Percentiles rank a stretch among this genome's conserved stretches.
phyloP scores from a whole-genome alignment of 1,284 basidiomycete species.

The Ceratobasidium sp. region DNA sequence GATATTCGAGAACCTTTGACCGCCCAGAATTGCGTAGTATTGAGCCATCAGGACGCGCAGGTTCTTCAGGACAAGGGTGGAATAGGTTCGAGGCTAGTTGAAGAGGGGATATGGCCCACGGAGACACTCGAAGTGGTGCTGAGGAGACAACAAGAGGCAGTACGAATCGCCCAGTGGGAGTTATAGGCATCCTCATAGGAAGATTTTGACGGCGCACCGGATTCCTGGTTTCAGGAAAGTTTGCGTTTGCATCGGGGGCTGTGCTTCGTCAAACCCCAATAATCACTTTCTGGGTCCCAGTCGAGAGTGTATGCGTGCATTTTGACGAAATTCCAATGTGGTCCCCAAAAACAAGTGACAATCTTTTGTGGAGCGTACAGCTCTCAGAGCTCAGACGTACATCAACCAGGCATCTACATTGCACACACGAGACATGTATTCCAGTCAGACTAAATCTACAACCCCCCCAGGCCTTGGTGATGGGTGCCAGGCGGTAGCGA shows the following conservation, averaged over 20 bases:
- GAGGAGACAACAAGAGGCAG: conserved; percentile 28
- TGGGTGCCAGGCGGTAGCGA: neutral
- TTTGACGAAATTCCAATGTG: neutral
- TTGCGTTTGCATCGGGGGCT: neutral
- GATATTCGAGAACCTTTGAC: conserved; percentile 71
- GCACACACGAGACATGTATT: neutral
- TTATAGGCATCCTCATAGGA: conserved; percentile 14
- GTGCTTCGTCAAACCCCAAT: neutral
- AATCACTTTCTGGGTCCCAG: neutral
- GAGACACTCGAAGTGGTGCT: conserved; percentile 25
- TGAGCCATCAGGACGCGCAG: conserved; percentile 80
- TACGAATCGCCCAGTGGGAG: conserved; percentile 19
- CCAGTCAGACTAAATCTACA: neutral
- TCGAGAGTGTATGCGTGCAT: neutral
- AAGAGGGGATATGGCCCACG: conserved; percentile 25
- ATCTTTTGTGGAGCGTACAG: neutral
- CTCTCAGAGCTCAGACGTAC: neutral
- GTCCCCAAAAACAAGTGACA: neutral
- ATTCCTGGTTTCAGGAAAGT: conserved; percentile 6
- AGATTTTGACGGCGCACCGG: neutral
- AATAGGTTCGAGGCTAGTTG: conserved; percentile 51
- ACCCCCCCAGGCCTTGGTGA: neutral
- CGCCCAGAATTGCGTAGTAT: conserved; percentile 83
- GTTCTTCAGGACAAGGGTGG: conserved; percentile 71
- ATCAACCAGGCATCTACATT: neutral